Conservation (phyloP, 2,329 filamentous ascomycete genomes). For the Uncinocarpus reesii region DNA sequence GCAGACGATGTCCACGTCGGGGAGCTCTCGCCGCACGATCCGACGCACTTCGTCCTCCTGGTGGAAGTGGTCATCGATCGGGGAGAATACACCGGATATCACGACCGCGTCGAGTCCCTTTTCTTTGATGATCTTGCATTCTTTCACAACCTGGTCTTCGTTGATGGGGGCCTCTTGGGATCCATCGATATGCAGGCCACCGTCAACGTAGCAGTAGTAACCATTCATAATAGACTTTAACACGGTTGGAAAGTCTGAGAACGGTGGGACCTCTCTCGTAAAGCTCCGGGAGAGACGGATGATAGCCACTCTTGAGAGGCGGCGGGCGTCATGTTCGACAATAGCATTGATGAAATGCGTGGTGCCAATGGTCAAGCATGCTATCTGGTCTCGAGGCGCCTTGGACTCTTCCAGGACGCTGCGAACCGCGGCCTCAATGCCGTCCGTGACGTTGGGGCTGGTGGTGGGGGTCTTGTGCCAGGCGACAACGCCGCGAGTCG, state of each 20-base stretch:
- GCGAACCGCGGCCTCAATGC: slow-evolving; percentile 32
- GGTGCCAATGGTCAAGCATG: slow-evolving; percentile 43
- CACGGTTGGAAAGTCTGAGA: slow-evolving; percentile 40
- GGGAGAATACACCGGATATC: slow-evolving; percentile 49
- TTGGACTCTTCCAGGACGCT: slow-evolving; percentile 28
- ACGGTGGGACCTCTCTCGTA: slow-evolving; percentile 42
- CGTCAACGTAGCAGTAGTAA: slow-evolving; percentile 40
- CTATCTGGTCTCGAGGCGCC: slow-evolving; percentile 27
- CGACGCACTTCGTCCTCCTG: slow-evolving; percentile 44
- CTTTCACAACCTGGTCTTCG: slow-evolving; percentile 37
- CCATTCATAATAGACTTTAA: slow-evolving; percentile 41
- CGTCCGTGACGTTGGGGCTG: slow-evolving; percentile 34
- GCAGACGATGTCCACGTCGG: slow-evolving; percentile 42
- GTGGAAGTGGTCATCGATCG: slow-evolving; percentile 44
- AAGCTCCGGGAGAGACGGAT: slow-evolving; percentile 42
- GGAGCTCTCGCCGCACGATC: slow-evolving; percentile 41
- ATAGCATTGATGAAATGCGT: slow-evolving; percentile 47
- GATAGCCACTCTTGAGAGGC: slow-evolving; percentile 44
- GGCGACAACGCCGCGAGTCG: slow-evolving; percentile 24
- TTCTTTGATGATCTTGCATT: slow-evolving; percentile 37
- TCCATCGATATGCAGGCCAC: slow-evolving; percentile 40
- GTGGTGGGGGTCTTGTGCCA: slow-evolving; percentile 33
- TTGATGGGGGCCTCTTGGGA: slow-evolving; percentile 34
- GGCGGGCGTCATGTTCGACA: slow-evolving; percentile 40
- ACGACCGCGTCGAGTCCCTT: slow-evolving; percentile 41